A percentile compares a stretch with the other conserved stretches of the same genome.
Conservation (phyloP, 305 asterid genomes). For the Solanum chacoense region DNA sequence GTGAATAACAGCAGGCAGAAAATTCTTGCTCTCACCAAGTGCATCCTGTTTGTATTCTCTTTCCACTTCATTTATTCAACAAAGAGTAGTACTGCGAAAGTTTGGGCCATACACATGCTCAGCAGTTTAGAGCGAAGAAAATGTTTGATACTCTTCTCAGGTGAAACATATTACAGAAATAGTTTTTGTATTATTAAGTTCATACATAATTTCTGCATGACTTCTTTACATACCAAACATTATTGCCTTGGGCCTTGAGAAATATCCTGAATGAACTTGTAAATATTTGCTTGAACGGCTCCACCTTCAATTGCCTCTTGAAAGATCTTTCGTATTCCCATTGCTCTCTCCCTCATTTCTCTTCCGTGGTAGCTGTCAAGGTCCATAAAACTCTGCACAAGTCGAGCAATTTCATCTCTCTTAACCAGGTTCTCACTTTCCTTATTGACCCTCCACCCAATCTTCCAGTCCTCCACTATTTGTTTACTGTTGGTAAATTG, state of each 20-base stretch:
- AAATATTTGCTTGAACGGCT: background rate
- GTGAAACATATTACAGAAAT: background rate
- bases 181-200: background rate
- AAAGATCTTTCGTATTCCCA: background rate
- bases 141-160: background rate
- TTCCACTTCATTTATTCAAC: background rate
- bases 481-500: constrained; percentile 34
- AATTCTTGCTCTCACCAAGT: background rate
- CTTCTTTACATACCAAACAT: background rate
- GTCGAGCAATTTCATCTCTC: background rate
- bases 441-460: constrained; percentile 35
- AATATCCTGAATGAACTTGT: background rate
- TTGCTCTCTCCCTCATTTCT: background rate
- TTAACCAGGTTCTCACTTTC: background rate
- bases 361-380: background rate
- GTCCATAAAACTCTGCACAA: background rate
- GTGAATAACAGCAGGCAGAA: background rate
- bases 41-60: background rate
- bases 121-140: background rate
- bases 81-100: background rate
- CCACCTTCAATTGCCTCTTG: background rate
- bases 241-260: background rate
- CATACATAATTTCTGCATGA: background rate
- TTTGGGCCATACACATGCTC: too few relatives aligned
- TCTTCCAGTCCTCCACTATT: constrained; percentile 46